phyloP scores from a whole-genome alignment of 768 basidiomycete species.

The Tricholoma matsutake region DNA sequence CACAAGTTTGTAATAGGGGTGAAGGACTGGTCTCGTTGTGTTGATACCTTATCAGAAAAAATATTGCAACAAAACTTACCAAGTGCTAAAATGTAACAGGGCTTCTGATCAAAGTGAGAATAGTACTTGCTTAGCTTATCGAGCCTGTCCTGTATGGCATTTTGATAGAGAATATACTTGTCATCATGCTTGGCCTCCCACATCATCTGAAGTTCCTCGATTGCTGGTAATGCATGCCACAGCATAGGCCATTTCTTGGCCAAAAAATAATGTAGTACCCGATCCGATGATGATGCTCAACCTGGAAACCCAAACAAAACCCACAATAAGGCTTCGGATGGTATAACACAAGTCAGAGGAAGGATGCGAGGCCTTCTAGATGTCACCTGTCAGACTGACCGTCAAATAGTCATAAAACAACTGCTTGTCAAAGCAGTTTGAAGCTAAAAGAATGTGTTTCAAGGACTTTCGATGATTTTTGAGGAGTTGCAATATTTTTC shows the following conservation, averaged over 20 bases:
- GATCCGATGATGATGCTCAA: too few species aligned
- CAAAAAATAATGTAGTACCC: slow-evolving; percentile 6
- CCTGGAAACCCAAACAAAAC: too few species aligned
- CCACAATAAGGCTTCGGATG: too few species aligned
- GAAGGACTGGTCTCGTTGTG: slow-evolving; percentile 28
- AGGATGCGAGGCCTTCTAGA: too few species aligned
- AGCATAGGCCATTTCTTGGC: not conserved
- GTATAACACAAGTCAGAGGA: too few species aligned
- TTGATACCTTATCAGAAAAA: not conserved
- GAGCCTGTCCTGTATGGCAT: slow-evolving; percentile 11
- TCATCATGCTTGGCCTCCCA: slow-evolving; percentile 2
- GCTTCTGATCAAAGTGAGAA: slow-evolving; percentile 10
- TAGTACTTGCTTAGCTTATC: slow-evolving; percentile 16
- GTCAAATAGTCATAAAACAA: too few species aligned
- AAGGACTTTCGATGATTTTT: too few species aligned
- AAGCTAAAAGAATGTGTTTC: too few species aligned
- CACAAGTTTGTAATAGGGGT: too few species aligned
- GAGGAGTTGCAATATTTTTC: too few species aligned
- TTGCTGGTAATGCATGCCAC: not conserved
- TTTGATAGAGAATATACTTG: not conserved
- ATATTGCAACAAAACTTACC: slow-evolving; percentile 7
- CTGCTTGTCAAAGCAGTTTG: too few species aligned
- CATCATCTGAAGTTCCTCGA: not conserved
- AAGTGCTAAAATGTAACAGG: slow-evolving; percentile 11
- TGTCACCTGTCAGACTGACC: too few species aligned